Evolutionary conservation across 2,329 filamentous ascomycete species (phyloP).

Genomic region (Penicillium sumatraense): DNA sequence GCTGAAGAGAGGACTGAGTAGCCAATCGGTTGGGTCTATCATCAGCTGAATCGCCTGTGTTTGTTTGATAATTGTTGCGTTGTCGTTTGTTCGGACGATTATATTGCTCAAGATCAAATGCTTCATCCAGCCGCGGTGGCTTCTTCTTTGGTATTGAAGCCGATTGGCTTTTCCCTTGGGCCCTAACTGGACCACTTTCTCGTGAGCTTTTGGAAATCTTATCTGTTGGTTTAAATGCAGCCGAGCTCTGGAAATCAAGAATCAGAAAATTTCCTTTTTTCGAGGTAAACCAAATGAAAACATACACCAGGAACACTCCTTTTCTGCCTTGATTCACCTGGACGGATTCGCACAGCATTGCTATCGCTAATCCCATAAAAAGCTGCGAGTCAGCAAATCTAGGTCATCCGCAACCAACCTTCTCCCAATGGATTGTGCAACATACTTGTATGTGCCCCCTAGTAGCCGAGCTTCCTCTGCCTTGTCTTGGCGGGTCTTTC

Average conservation of each 20-base stretch:
- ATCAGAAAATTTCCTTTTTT: constrained; percentile 2
- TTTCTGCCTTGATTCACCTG: constrained; percentile 28
- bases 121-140: constrained; percentile 12
- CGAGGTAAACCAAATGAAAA: not conserved
- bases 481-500: constrained; percentile 17
- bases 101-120: constrained; percentile 21
- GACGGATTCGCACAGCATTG: constrained; percentile 31
- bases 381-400: constrained; percentile 1
- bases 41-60: constrained; percentile 20
- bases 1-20: not conserved
- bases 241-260: constrained; percentile 13
- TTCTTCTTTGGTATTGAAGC: not conserved
- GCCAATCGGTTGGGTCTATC: too few species aligned
- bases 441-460: constrained; percentile 20
- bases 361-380: constrained; percentile 15
- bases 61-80: constrained; percentile 25
- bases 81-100: constrained; percentile 34
- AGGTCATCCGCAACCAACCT: not conserved
- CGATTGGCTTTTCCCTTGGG: constrained; percentile 22
- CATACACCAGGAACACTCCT: constrained; percentile 29
- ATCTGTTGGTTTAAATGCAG: constrained; percentile 30
- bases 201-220: constrained; percentile 30
- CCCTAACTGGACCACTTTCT: constrained; percentile 40
- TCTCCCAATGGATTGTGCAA: not conserved
- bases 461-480: constrained; percentile 24